Base-by-base conservation (phyloP, 208 protist genomes). In the Leishmania gerbilli region DNA sequence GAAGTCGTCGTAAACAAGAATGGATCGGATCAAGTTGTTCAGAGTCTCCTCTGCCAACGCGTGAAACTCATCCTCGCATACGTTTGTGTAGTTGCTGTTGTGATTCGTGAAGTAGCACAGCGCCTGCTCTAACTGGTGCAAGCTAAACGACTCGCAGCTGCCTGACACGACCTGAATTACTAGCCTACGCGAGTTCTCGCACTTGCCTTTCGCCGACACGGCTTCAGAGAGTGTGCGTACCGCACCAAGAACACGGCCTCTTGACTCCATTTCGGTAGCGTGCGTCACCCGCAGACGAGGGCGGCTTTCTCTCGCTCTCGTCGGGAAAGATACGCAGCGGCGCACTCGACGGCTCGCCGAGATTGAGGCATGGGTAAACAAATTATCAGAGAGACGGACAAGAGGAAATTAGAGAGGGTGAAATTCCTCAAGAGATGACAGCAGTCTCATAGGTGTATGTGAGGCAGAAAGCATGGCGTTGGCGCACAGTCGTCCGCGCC, bases 1-100 rank as follows among this genome's bases (percentile, higher is more conserved):
- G 77, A 95, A 95, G 72, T 96, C 90, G 47, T 91, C 92, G 81
- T 92, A 98, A 19, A 98, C 87, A 76, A 98, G 84, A 1, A 98
- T 84, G 3, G 95, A 88, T 1, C 92, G 89, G 64, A 95, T 96
- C 24, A 80, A 80, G 83, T 98, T 98, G 84, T 98, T 98, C 40
- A 98, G 84, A 72, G 95, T 89, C 85, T 98, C 95, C 27, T 94
- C 89, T 21, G 81, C 85, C 13, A 98, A 82, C 37, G 89, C 79
- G 42, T 91, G 83, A 60, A 96, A 91, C 78, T 96, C 92, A 71
- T 96, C 87, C 76, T 90, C 82, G 9, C 83, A 88, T 1, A 91
- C 90, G 31, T 90, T 89, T 15, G 84, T 91, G 84, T 94, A 98
- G 45, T 90, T 91, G 81, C 92, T 96, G 80, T 98, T 98, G 77